Conservation (phyloP, 768 basidiomycete species). For the Holtermannia corniformis region DNA sequence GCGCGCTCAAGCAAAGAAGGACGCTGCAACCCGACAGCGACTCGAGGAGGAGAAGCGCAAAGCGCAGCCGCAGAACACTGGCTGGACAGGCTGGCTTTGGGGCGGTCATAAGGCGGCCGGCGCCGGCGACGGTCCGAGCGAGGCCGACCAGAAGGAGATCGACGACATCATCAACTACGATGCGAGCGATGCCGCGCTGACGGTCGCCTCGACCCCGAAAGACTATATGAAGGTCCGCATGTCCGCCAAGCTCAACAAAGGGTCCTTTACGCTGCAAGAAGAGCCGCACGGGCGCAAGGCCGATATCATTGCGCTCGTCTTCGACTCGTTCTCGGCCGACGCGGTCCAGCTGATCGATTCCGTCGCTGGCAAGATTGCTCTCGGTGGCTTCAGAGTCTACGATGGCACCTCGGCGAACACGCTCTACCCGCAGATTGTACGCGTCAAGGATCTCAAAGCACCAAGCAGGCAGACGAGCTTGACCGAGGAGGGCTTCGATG, state of each 20-base stretch:
- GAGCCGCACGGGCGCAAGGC: slow-evolving; percentile 55
- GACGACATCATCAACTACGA: slow-evolving; percentile 88
- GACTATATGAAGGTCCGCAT: slow-evolving; percentile 73
- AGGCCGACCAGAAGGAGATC: slow-evolving; percentile 78
- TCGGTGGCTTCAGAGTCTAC: slow-evolving; percentile 76
- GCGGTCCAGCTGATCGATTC: slow-evolving; percentile 77
- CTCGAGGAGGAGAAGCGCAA: slow-evolving; percentile 60
- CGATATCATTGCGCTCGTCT: slow-evolving; percentile 78
- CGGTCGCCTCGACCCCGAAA: slow-evolving; percentile 56
- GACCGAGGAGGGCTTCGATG: slow-evolving; percentile 17
- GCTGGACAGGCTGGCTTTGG: slow-evolving; percentile 64
- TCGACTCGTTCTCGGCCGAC: slow-evolving; percentile 75
- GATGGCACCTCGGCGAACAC: slow-evolving; percentile 79
- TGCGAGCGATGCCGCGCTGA: slow-evolving; percentile 61
- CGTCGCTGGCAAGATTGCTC: slow-evolving; percentile 71
- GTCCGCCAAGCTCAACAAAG: slow-evolving; percentile 68
- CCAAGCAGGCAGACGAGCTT: slow-evolving; percentile 19
- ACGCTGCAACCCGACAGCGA: slow-evolving; percentile 58
- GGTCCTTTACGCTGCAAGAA: slow-evolving; percentile 71
- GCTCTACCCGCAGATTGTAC: slow-evolving; percentile 81
- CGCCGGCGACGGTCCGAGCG: slow-evolving; percentile 47
- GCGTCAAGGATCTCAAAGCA: slow-evolving; percentile 50
- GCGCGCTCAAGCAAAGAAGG: slow-evolving; percentile 75
- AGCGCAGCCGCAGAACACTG: slow-evolving; percentile 49
- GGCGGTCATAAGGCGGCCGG: slow-evolving; percentile 51